Evolutionary conservation across 2,329 filamentous ascomycete species (phyloP), one percentile per base, ranked within the genome.

Genomic region (Paracoccidioides lutzii): DNA sequence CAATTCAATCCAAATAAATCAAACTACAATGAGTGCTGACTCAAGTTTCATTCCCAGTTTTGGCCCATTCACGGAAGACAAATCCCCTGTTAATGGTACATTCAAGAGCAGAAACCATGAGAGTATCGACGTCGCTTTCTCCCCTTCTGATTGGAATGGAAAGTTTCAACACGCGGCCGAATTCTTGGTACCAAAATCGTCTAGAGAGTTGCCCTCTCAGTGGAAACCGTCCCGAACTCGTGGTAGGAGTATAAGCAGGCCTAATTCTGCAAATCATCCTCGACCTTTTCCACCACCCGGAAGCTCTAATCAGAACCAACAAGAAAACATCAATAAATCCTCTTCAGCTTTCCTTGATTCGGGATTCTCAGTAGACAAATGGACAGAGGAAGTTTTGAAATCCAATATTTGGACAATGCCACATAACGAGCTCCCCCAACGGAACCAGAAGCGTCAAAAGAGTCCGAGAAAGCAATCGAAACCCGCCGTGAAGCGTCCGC

Each of bases 71-170:
- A 15, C 32, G 40, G 45, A 58, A 54, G 59, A 58, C 54, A 59
- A 50, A 55, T 30, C 48, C 7, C 28, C 55, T 9, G 42, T 53
- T 22, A 57, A 61, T 53, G 57, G 62, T 40, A 55, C 61, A 15
- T 65, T 64, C 40, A 71, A 66, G 48, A 69, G 66, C 45, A 69
- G 62, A 43, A 69, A 65, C 54, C 64, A 71, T 54, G 66, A 67
- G 35, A 63, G 62, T 46, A 58, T 65, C 30, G 68, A 68, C 33
- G 70, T 70, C 37, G 67, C 67, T 48, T 76, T 76, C 51, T 72
- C 71, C 4, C 70, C 71, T 0, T 66, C 67, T 10, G 70, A 71
- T 22, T 75, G 72, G 72, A 65, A 68, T 50, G 66, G 66, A 50
- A 68, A 67, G 46, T 64, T 74, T 53, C 63, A 63, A n/a, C 57